Evolutionary conservation across 2,329 filamentous ascomycete species (phyloP).

Genomic region (Scytalidium sp.): DNA sequence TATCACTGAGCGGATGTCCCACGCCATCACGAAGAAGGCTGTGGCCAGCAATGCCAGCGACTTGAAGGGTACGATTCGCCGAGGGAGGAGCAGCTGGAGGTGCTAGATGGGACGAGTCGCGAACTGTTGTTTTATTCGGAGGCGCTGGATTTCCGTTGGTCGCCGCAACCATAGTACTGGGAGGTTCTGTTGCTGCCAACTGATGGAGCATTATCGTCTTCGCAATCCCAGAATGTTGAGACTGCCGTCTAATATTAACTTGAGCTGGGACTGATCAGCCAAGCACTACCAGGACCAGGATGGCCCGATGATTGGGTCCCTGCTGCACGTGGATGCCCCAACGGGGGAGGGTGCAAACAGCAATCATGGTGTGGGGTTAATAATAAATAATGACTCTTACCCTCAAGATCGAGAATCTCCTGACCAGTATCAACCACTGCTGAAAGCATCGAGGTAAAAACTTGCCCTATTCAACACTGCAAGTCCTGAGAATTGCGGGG

Average conservation of each 20-base stretch:
- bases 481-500: too few relatives aligned
- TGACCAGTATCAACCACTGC: too few relatives aligned
- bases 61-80: background rate
- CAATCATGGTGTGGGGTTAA: background rate
- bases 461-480: too few relatives aligned
- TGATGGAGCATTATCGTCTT: background rate
- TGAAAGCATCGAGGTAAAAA: too few relatives aligned
- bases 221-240: background rate
- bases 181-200: background rate
- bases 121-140: background rate
- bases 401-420: too few relatives aligned
- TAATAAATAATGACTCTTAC: too few relatives aligned
- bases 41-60: background rate
- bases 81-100: background rate
- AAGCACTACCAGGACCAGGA: background rate
- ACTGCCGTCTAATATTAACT: background rate
- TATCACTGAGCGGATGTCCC: conserved; percentile 17
- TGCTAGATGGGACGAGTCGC: background rate
- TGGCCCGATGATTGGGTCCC: background rate
- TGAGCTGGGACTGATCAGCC: background rate
- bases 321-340: background rate
- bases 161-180: background rate
- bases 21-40: background rate
- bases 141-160: background rate
- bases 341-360: too few relatives aligned